These are phyloP conservation scores for Ogataea polymorpha DNA, from an alignment of 805 yeast species.

Conservation along the genomic window DNA sequence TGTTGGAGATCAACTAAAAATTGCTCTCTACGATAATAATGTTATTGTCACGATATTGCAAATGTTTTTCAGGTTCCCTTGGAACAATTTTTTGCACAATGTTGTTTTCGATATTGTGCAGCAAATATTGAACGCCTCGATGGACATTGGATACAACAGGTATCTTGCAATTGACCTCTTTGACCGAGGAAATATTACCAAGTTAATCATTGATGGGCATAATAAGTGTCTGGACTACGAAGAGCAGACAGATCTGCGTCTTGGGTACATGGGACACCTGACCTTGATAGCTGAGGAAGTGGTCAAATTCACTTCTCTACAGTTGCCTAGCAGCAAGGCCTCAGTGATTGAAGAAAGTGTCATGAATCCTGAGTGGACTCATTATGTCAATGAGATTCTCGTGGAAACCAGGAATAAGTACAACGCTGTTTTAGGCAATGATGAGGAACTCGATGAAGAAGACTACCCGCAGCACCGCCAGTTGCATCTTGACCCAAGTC, in stretches of 20 bases:
- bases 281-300: constrained; percentile 93
- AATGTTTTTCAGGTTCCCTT: constrained; percentile 76
- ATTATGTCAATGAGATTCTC: constrained; percentile 76
- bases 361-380: constrained; percentile 65
- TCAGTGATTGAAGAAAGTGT: constrained; percentile 49
- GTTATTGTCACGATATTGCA: constrained; percentile 65
- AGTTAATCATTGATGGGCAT: constrained; percentile 59
- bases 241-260: constrained; percentile 56
- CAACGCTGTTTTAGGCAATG: constrained; percentile 80
- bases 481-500: constrained; percentile 24
- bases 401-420: constrained; percentile 91
- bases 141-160: constrained; percentile 79
- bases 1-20: constrained; percentile 85
- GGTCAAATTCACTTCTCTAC: constrained; percentile 60
- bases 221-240: constrained; percentile 57
- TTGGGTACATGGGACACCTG: constrained; percentile 97
- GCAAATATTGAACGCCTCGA: constrained; percentile 83
- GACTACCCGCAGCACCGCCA: constrained; percentile 29
- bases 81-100: constrained; percentile 97
- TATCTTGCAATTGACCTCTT: constrained; percentile 70
- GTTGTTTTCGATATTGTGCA: constrained; percentile 96
- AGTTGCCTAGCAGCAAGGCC: constrained; percentile 45
- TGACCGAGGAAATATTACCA: constrained; percentile 58
- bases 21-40: constrained; percentile 71
- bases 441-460: constrained; percentile 35